A percentile compares a stretch with the other conserved stretches of the same genome.
phyloP scores from a whole-genome alignment of 192 early-diverging fungal species.

The Coemansia sp. region DNA sequence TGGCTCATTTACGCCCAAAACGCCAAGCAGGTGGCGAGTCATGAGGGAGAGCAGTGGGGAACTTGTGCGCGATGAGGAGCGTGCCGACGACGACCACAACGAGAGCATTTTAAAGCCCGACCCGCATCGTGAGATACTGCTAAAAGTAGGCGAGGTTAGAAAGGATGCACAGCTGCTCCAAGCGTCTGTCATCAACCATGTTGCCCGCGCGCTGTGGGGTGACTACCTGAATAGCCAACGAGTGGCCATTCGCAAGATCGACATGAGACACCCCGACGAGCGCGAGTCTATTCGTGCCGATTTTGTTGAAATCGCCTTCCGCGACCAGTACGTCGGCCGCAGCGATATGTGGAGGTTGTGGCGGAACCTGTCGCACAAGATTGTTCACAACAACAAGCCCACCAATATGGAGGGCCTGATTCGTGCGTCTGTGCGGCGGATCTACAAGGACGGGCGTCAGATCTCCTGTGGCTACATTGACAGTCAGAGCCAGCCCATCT shows the following conservation, averaged over 20 bases:
- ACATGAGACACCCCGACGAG: constrained; percentile 36
- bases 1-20: neutral
- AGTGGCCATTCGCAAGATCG: constrained; percentile 63
- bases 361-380: constrained; percentile 65
- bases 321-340: constrained; percentile 89
- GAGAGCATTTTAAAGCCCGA: constrained; percentile 25
- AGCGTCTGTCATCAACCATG: constrained; percentile 29
- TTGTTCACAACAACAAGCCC: constrained; percentile 78
- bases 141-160: constrained; percentile 53
- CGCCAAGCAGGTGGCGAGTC: constrained; percentile 12
- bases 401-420: constrained; percentile 72
- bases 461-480: constrained; percentile 79
- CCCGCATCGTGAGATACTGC: constrained; percentile 36
- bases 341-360: constrained; percentile 94
- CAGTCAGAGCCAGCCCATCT: constrained; percentile 79
- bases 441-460: constrained; percentile 71
- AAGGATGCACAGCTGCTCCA: constrained; percentile 42
- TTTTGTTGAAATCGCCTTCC: constrained; percentile 84
- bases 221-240: constrained; percentile 40
- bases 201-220: constrained; percentile 49
- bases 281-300: constrained; percentile 67
- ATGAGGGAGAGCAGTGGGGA: neutral
- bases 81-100: constrained; percentile 10
- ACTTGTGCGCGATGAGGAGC: constrained; percentile 3
- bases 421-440: constrained; percentile 75